These are phyloP conservation scores for Sphenostylis stenocarpa DNA, from an alignment of 306 rosid species.

Conservation along the genomic window DNA sequence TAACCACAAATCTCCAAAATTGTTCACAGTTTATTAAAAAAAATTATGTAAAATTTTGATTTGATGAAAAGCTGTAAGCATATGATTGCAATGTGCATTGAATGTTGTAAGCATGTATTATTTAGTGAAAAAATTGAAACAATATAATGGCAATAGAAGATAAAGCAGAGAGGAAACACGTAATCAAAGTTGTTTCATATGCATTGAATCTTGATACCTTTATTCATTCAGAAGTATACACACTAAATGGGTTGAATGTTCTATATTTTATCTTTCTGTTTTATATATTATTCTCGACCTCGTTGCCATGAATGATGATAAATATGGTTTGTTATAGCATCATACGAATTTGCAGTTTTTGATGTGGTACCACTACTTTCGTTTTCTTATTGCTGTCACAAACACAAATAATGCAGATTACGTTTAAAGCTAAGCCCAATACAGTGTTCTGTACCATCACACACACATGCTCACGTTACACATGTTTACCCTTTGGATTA, in stretches of 20 bases:
- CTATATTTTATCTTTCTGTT: not conserved
- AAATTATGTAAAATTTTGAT: too few species aligned
- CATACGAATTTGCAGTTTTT: not conserved
- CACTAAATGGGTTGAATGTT: not conserved
- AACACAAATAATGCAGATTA: slow-evolving; percentile 42
- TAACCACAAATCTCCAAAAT: too few species aligned
- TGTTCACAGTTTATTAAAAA: too few species aligned
- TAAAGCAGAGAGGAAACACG: not conserved
- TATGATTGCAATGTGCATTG: too few species aligned
- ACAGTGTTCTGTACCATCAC: slow-evolving; percentile 34
- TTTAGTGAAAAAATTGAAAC: too few species aligned
- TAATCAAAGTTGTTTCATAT: not conserved
- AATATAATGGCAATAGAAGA: too few species aligned
- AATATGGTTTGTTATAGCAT: not conserved
- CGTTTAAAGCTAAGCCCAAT: slow-evolving; percentile 25
- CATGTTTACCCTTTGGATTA: too few species aligned
- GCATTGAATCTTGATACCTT: not conserved
- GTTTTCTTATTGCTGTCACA: slow-evolving; percentile 30
- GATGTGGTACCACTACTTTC: not conserved
- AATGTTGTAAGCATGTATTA: too few species aligned
- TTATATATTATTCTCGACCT: not conserved
- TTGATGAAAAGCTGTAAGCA: too few species aligned
- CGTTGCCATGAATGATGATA: not conserved
- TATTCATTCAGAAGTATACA: not conserved
- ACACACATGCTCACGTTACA: not conserved